A percentile compares a stretch with the other conserved stretches of the same genome.
These are phyloP conservation scores for Primulina tabacum DNA, from an alignment of 257 asterid genomes.

Conservation along the genomic window DNA sequence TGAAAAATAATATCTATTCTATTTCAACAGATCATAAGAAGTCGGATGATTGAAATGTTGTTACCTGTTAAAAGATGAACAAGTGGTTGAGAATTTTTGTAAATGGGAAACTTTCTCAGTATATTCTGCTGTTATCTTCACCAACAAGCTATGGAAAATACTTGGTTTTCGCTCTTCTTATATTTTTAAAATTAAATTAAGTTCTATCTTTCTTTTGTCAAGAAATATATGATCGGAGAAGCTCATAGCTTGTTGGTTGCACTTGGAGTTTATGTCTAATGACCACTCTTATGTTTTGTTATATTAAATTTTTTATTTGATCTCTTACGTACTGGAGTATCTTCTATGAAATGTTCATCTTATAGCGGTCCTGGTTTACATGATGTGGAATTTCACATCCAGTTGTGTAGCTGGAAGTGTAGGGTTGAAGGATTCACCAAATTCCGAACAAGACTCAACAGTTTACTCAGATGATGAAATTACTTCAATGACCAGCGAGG, in stretches of 20 bases:
- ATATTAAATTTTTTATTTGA: background rate
- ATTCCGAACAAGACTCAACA: slow-evolving; percentile 42
- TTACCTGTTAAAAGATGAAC: background rate
- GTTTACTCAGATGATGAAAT: slow-evolving; percentile 78
- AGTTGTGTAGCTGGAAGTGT: slow-evolving; percentile 61
- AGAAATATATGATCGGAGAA: slow-evolving; percentile 8
- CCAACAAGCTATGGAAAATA: background rate
- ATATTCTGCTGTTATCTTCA: background rate
- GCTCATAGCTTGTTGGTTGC: slow-evolving; percentile 1
- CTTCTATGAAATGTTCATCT: slow-evolving; percentile 24
- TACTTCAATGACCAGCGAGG: slow-evolving; percentile 59
- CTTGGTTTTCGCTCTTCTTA: background rate
- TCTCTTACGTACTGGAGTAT: slow-evolving; percentile 24
- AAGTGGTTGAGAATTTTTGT: background rate
- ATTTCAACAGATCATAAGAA: background rate
- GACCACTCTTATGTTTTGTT: background rate
- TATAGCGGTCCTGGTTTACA: slow-evolving; percentile 26
- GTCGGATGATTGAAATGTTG: background rate
- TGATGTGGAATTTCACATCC: slow-evolving; percentile 80
- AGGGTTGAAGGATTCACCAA: slow-evolving; percentile 40
- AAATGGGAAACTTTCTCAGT: background rate
- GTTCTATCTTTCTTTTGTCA: slow-evolving; percentile 1
- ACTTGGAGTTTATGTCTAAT: background rate
- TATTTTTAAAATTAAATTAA: background rate
- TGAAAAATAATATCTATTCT: background rate